Conservation (phyloP, 2,329 filamentous ascomycete genomes). For the Aureobasidium zeae region DNA sequence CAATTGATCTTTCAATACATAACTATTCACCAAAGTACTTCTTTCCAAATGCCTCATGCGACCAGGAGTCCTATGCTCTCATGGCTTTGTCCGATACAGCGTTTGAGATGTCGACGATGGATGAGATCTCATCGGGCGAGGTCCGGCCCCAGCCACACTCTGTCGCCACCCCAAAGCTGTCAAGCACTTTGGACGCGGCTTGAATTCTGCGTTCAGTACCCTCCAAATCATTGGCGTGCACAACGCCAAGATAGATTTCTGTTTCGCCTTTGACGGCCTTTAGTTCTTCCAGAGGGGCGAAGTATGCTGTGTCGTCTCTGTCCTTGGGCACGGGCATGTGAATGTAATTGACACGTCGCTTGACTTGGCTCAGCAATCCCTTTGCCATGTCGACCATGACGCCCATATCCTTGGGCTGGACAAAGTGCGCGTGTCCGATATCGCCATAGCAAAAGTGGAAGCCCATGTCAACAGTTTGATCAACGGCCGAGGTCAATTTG, state of each 20-base stretch:
- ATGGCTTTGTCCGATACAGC: constrained; percentile 8
- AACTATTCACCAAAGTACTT: neutral
- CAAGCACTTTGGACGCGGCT: constrained; percentile 27
- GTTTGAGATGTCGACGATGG: constrained; percentile 20
- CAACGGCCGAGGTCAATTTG: constrained; percentile 27
- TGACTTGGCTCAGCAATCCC: constrained; percentile 23
- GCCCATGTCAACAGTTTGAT: constrained; percentile 33
- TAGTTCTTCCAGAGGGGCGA: constrained; percentile 31
- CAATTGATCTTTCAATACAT: neutral
- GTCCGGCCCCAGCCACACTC: constrained; percentile 37
- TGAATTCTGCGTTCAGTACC: constrained; percentile 33
- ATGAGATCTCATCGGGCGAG: constrained; percentile 24
- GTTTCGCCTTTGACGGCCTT: constrained; percentile 24
- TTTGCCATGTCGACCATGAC: constrained; percentile 33
- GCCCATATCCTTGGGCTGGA: constrained; percentile 33
- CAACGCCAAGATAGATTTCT: constrained; percentile 34
- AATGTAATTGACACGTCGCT: constrained; percentile 32
- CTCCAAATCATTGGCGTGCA: constrained; percentile 33
- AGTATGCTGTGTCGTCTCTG: constrained; percentile 31
- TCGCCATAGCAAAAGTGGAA: constrained; percentile 44
- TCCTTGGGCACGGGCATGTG: constrained; percentile 39
- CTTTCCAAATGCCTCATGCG: neutral
- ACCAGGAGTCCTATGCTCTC: neutral
- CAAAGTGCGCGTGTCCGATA: constrained; percentile 35
- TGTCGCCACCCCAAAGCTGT: constrained; percentile 33